A percentile compares a stretch with the other conserved stretches of the same genome.
Evolutionary conservation across 1,284 basidiomycete species (phyloP).

Genomic region (Puccinia novopanici): DNA sequence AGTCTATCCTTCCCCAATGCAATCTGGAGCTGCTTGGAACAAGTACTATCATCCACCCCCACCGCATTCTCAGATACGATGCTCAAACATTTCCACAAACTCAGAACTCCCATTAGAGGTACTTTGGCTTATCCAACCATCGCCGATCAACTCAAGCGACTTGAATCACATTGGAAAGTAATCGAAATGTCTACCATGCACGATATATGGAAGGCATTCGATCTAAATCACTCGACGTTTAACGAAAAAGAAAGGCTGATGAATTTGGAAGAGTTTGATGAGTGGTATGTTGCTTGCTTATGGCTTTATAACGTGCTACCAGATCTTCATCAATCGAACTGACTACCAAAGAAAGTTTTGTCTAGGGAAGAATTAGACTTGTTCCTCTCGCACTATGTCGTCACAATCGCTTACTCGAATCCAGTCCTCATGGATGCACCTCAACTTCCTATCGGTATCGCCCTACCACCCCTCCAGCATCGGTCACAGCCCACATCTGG

Average conservation of each 20-base stretch:
- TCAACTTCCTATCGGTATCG: not conserved
- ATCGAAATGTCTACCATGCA: constrained; percentile 45
- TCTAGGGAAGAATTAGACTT: constrained; percentile 50
- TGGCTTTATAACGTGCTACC: not conserved
- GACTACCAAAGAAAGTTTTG: constrained; percentile 14
- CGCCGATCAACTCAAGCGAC: constrained; percentile 27
- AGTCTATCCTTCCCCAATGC: constrained; percentile 24
- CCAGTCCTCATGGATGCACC: not conserved
- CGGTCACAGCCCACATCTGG: not conserved
- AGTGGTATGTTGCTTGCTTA: constrained; percentile 39
- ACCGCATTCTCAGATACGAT: constrained; percentile 45
- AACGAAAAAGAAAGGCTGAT: constrained; percentile 31
- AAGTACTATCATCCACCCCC: constrained; percentile 33
- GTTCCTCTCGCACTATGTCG: constrained; percentile 46
- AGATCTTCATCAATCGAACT: not conserved
- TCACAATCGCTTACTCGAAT: constrained; percentile 45
- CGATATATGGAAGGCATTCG: constrained; percentile 44
- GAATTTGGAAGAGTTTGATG: constrained; percentile 42
- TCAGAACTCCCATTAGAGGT: constrained; percentile 40
- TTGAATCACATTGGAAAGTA: constrained; percentile 13
- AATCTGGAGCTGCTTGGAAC: constrained; percentile 45
- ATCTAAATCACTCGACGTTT: not conserved
- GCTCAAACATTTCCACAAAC: constrained; percentile 44
- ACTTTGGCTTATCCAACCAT: constrained; percentile 45
- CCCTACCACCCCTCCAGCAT: constrained; percentile 25